Evolutionary conservation across 805 yeast species (phyloP).

Genomic region (Sugiyamaella floridensis): DNA sequence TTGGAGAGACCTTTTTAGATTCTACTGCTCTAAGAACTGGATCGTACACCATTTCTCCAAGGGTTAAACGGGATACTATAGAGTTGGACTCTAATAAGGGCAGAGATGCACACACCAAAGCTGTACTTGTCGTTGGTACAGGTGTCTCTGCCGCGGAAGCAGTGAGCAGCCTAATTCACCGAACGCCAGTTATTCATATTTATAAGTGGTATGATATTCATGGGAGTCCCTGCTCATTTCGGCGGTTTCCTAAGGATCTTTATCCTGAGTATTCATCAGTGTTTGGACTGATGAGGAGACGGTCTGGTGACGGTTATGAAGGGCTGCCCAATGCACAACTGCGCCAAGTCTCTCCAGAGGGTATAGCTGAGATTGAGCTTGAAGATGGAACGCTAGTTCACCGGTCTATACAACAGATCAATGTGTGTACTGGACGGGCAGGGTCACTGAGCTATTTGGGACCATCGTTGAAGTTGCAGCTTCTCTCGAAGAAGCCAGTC

Average conservation of each 20-base stretch:
- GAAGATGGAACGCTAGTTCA: conserved; percentile 10
- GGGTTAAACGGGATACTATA: not conserved
- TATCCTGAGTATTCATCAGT: conserved; percentile 30
- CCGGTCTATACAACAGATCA: conserved; percentile 13
- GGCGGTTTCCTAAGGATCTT: conserved; percentile 25
- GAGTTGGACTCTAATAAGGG: not conserved
- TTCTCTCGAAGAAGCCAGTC: not conserved
- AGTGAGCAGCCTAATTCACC: conserved; percentile 13
- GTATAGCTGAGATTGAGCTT: conserved; percentile 12
- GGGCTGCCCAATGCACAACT: conserved; percentile 21
- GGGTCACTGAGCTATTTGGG: conserved; percentile 26
- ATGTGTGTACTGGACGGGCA: conserved; percentile 26
- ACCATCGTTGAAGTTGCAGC: conserved; percentile 1
- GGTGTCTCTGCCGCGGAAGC: conserved; percentile 33
- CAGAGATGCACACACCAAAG: not conserved
- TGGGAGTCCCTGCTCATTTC: conserved; percentile 22
- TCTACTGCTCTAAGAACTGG: not conserved
- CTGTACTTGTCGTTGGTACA: conserved; percentile 25
- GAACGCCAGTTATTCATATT: conserved; percentile 20
- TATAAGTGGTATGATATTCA: conserved; percentile 23
- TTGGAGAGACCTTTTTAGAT: not conserved
- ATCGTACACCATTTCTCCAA: not conserved
- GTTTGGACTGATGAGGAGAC: conserved; percentile 22
- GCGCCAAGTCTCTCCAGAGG: conserved; percentile 10
- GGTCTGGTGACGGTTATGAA: conserved; percentile 9